Conservation (phyloP, 495 filamentous ascomycete species). For the Immersiella caudata region DNA sequence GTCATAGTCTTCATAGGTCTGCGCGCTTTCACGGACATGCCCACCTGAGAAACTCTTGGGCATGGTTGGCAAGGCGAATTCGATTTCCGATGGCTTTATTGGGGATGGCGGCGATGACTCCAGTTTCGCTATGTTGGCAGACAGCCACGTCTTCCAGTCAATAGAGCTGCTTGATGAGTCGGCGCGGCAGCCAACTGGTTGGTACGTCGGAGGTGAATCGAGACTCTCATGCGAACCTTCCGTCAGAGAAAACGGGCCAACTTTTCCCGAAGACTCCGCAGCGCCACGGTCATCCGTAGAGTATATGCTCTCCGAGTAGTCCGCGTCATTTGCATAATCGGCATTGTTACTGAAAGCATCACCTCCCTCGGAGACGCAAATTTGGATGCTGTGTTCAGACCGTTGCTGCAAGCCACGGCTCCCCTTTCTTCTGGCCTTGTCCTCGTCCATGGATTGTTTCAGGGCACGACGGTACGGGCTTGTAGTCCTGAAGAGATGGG, state of each 20-base stretch:
- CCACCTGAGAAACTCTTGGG: slow-evolving; percentile 36
- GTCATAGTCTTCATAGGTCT: slow-evolving; percentile 57
- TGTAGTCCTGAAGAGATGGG: slow-evolving; percentile 52
- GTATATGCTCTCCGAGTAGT: slow-evolving; percentile 50
- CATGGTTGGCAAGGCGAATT: slow-evolving; percentile 43
- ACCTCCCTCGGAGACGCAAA: slow-evolving; percentile 8
- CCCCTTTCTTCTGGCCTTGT: slow-evolving; percentile 31
- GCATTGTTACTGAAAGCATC: slow-evolving; percentile 23
- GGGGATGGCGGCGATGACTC: slow-evolving; percentile 41
- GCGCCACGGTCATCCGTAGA: slow-evolving; percentile 34
- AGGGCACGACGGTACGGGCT: slow-evolving; percentile 61
- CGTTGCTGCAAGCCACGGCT: slow-evolving; percentile 22
- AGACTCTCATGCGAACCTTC: neutral
- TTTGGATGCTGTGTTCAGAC: slow-evolving; percentile 24
- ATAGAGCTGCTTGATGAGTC: slow-evolving; percentile 48
- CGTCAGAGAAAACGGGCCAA: neutral
- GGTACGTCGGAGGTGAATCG: slow-evolving; percentile 17
- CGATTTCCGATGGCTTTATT: slow-evolving; percentile 33
- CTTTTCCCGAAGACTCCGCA: slow-evolving; percentile 13
- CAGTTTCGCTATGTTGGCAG: slow-evolving; percentile 53
- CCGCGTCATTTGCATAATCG: slow-evolving; percentile 36
- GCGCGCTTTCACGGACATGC: slow-evolving; percentile 64
- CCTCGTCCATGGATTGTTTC: slow-evolving; percentile 43
- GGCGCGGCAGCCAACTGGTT: slow-evolving; percentile 36
- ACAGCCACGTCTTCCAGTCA: slow-evolving; percentile 59